Percentiles rank a stretch among this genome's conserved stretches.
Evolutionary conservation across 805 yeast genomes (phyloP).

Genomic region (Huiozyma sinensis): DNA sequence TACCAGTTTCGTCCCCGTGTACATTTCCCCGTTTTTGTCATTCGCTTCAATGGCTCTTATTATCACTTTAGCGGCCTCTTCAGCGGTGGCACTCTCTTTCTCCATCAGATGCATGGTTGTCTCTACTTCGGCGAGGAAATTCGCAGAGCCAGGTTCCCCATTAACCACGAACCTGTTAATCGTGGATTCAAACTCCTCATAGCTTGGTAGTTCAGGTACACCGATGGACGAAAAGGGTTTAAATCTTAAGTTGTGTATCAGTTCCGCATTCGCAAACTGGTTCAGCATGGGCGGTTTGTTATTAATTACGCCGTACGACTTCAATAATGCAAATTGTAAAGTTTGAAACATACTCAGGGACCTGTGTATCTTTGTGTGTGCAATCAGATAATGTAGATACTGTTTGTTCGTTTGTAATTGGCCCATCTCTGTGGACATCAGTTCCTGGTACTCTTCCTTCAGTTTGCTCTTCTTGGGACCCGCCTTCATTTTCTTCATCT

Average conservation of each 20-base stretch:
- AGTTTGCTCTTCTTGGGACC: conserved; percentile 39
- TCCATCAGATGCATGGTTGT: conserved; percentile 11
- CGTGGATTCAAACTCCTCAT: conserved; percentile 18
- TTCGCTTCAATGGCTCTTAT: conserved; percentile 14
- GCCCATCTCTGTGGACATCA: conserved; percentile 30
- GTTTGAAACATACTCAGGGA: conserved; percentile 27
- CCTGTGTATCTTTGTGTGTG: conserved; percentile 18
- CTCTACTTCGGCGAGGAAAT: conserved; percentile 10
- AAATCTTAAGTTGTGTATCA: conserved; percentile 49
- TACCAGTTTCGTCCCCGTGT: conserved; percentile 22
- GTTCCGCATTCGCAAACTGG: conserved; percentile 20
- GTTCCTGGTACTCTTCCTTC: conserved; percentile 26
- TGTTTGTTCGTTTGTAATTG: conserved; percentile 21
- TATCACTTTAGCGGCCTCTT: conserved; percentile 8
- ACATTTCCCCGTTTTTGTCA: conserved; percentile 12
- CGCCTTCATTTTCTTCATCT: conserved; percentile 38
- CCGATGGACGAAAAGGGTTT: conserved; percentile 76
- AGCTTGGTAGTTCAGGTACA: conserved; percentile 55
- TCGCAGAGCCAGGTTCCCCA: conserved; percentile 8
- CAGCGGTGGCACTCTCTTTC: conserved; percentile 11
- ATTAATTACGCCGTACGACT: conserved; percentile 18
- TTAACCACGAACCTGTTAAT: conserved; percentile 12
- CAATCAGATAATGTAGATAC: conserved; percentile 17
- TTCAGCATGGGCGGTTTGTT: conserved; percentile 18
- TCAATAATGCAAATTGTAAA: conserved; percentile 24